Evolutionary conservation across 208 protist genomes (phyloP).

Genomic region (Acanthamoeba culbertsoni): DNA sequence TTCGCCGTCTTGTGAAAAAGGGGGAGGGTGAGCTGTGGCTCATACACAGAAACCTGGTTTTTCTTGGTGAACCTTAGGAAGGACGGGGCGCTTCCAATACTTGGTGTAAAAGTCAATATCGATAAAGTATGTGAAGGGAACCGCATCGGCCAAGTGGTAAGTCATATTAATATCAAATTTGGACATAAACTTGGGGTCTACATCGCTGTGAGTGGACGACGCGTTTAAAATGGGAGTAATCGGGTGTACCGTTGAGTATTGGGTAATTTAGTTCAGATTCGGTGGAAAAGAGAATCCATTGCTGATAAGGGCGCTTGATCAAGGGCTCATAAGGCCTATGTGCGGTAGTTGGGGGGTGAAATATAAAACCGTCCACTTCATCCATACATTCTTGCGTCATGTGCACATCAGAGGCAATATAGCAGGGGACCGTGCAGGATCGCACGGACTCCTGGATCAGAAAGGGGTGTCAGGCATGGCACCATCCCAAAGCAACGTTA

Average conservation of each 20-base stretch:
- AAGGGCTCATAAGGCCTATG: background rate
- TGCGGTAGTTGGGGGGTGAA: constrained; percentile 3
- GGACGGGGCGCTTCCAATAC: constrained; percentile 20
- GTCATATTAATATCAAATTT: constrained; percentile 63
- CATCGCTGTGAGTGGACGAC: background rate
- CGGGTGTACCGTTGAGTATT: constrained; percentile 27
- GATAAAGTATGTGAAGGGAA: constrained; percentile 59
- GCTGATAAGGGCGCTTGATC: background rate
- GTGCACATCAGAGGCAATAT: constrained; percentile 21
- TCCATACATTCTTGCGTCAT: constrained; percentile 22
- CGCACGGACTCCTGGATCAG: constrained; percentile 6
- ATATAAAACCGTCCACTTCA: constrained; percentile 57
- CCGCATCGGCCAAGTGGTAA: constrained; percentile 21
- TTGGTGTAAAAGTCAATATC: constrained; percentile 54
- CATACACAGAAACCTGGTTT: background rate
- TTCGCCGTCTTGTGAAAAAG: background rate
- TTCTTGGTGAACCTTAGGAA: background rate
- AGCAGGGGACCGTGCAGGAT: constrained; percentile 10
- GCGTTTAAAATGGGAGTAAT: no score
- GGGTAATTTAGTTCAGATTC: constrained; percentile 54
- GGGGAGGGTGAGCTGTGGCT: background rate
- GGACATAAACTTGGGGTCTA: constrained; percentile 15
- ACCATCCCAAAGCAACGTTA: background rate
- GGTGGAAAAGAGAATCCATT: constrained; percentile 42
- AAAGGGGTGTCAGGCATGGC: background rate